Evolutionary conservation across 2,329 filamentous ascomycete genomes (phyloP), one percentile per base, ranked within the genome.

Genomic region (Neonectria neomacrospora): DNA sequence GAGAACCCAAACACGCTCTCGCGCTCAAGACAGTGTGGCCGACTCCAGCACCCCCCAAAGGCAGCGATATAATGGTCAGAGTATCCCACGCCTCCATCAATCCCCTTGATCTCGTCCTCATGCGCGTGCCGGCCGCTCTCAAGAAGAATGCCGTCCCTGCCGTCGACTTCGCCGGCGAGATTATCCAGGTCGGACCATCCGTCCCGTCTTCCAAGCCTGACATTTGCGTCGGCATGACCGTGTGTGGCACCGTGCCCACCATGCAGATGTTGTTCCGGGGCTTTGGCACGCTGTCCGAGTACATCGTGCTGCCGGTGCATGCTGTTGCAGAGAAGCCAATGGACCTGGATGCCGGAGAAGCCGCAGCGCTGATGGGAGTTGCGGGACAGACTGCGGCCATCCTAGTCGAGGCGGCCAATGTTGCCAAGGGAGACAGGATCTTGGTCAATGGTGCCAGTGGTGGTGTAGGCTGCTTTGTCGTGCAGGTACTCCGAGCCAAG

Each of bases 261-360:
- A 37, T 37, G 48, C 39, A 54, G 18, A 52, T 60, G 3, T 23
- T 60, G 3, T 23, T 53, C n/a, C 12, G 18, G 6, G 77, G 77
- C 48, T 62, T 68, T 26, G 78, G 79, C 26, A 71, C 72, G 2
- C 70, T 80, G n/a, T 74, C 75, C 8, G 74, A 77, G 65, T 79
- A 78, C 54, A 56, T 78, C 2, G 71, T 74, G 10, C 68, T 81
- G 7, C 75, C 77, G 4, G 73, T 71, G 2, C 66, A 71, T 20
- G 58, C 73, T 11, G 73, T 80, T 5, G 71, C 64, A 0, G 61
- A 56, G 18, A 67, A 74, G 32, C 79, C 78, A 1, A n/a, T 41
- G 66, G n/a, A 16, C 9, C 23, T 48, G 16, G 23, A 48, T 2
- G 44, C n/a, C 4, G 44, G 23, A 8, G 44, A 23, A 5, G 44